Conservation (phyloP, 768 basidiomycete species). For the Boletus sp. region DNA sequence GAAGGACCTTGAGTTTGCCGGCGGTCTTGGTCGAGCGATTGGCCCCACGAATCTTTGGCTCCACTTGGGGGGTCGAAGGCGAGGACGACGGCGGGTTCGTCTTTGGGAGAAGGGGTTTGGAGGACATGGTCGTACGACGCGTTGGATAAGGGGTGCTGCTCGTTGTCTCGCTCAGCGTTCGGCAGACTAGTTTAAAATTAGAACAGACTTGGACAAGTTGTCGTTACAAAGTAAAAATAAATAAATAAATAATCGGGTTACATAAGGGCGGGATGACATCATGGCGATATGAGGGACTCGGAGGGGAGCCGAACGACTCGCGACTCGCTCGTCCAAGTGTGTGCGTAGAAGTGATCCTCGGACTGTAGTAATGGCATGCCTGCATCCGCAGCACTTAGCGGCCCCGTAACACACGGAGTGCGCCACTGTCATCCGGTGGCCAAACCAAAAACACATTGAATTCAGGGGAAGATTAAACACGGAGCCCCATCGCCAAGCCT, state of each 20-base stretch:
- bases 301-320: background rate
- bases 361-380: background rate
- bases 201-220: background rate
- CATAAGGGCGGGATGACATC: constrained; percentile 9
- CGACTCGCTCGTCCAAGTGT: background rate
- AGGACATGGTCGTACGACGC: constrained; percentile 22
- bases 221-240: constrained; percentile 8
- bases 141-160: constrained; percentile 2
- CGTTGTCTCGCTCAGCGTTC: constrained; percentile 16
- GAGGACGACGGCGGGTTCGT: constrained; percentile 20
- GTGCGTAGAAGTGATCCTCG: background rate
- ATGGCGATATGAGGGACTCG: background rate
- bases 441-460: background rate
- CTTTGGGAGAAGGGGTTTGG: constrained; percentile 33
- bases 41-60: constrained; percentile 65
- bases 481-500: constrained; percentile 5
- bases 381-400: background rate
- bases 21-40: constrained; percentile 80
- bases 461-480: constrained; percentile 1
- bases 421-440: background rate
- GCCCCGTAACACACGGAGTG: background rate
- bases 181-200: constrained; percentile 15
- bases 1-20: constrained; percentile 85
- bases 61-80: constrained; percentile 22
- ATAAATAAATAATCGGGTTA: background rate